These are phyloP conservation scores for Penicillium brasilianum DNA, from an alignment of 2,329 filamentous ascomycete species.

Conservation along the genomic window DNA sequence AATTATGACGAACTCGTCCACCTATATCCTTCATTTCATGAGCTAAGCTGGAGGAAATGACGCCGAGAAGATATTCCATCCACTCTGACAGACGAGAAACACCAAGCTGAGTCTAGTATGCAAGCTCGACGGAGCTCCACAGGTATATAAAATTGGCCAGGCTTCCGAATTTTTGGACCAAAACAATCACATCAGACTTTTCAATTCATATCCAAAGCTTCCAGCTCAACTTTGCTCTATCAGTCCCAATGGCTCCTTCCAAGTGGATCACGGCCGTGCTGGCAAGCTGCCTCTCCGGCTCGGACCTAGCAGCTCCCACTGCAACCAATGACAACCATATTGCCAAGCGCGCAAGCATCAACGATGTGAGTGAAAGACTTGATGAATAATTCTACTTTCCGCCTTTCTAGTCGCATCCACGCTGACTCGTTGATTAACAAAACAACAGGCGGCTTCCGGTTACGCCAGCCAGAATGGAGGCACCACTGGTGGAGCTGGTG, in stretches of 20 bases:
- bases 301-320: slow-evolving; percentile 36
- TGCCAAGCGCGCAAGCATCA: slow-evolving; percentile 34
- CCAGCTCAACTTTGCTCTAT: background rate
- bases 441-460: slow-evolving; percentile 41
- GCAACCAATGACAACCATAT: slow-evolving; percentile 22
- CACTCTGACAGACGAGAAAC: background rate
- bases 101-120: background rate
- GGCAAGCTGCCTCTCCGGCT: slow-evolving; percentile 31
- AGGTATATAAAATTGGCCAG: slow-evolving; percentile 17
- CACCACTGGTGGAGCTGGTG: slow-evolving; percentile 62
- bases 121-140: background rate
- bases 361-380: slow-evolving; percentile 28
- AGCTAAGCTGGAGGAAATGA: background rate
- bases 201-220: slow-evolving; percentile 7
- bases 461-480: slow-evolving; percentile 57
- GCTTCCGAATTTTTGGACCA: background rate
- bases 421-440: background rate
- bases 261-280: slow-evolving; percentile 32
- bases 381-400: background rate
- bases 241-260: slow-evolving; percentile 30
- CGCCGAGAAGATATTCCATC: slow-evolving; percentile 11
- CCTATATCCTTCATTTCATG: slow-evolving; percentile 3
- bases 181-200: slow-evolving; percentile 3
- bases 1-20: slow-evolving; percentile 12
- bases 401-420: background rate